Evolutionary conservation across 371 early-diverging fungal species (phyloP).

Genomic region (Rhizoclosmatium hyalinum): DNA sequence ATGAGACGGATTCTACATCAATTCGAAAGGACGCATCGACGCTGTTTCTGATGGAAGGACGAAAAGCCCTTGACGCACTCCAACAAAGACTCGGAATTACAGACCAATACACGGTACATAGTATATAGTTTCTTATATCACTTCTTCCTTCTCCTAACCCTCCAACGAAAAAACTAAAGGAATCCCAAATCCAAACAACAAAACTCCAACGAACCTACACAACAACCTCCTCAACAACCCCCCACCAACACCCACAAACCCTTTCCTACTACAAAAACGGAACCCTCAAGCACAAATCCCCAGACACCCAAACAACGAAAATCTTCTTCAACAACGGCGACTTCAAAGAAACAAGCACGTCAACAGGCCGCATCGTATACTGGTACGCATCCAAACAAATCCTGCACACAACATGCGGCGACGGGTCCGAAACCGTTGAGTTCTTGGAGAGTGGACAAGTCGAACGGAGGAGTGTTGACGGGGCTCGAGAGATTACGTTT

Average conservation of each 20-base stretch:
- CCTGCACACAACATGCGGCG: conserved; percentile 41
- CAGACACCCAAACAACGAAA: conserved; percentile 23
- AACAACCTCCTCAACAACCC: conserved; percentile 9
- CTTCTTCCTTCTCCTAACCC: background rate
- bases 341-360: conserved; percentile 35
- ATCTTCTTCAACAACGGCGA: conserved; percentile 45
- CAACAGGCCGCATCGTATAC: conserved; percentile 36
- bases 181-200: conserved; percentile 4
- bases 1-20: too few relatives aligned
- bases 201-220: conserved; percentile 38
- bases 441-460: conserved; percentile 44
- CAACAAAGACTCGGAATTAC: conserved; percentile 30
- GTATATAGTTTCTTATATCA: background rate
- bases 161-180: background rate
- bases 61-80: conserved; percentile 25
- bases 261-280: conserved; percentile 43
- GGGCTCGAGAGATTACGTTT: conserved; percentile 43
- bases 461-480: conserved; percentile 44
- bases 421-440: conserved; percentile 39
- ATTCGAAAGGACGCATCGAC: too few relatives aligned
- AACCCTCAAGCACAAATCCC: conserved; percentile 40
- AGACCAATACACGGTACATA: conserved; percentile 19
- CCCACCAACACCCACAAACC: too few relatives aligned
- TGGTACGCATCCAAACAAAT: conserved; percentile 42
- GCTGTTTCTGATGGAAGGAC: background rate